Evolutionary conservation across 78 protist genomes (phyloP).

Genomic region (Guillardia theta): DNA sequence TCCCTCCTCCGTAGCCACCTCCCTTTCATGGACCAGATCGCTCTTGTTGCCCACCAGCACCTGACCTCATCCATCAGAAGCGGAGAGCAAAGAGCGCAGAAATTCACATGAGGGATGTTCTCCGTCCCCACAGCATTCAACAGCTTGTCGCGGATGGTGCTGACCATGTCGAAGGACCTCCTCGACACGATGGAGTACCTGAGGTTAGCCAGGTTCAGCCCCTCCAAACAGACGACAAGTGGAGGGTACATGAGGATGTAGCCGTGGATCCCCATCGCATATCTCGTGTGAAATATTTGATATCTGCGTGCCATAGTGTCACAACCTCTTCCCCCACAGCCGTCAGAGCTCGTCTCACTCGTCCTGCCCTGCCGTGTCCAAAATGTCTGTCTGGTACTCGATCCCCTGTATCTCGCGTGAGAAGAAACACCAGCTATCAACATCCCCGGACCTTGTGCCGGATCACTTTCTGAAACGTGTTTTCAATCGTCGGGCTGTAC

Average conservation of each 20-base stretch:
- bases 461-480: slow-evolving; percentile 37
- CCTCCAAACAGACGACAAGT: neutral
- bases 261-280: slow-evolving; percentile 46
- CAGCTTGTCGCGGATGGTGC: slow-evolving; percentile 22
- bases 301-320: neutral
- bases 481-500: slow-evolving; percentile 36
- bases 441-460: neutral
- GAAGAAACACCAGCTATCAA: too few species aligned
- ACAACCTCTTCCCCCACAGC: neutral
- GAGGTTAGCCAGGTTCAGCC: neutral
- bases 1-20: neutral
- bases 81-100: too few species aligned
- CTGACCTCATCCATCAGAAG: too few species aligned
- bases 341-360: too few species aligned
- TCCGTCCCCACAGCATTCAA: slow-evolving; percentile 3
- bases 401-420: too few species aligned
- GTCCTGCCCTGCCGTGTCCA: slow-evolving; percentile 36
- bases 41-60: slow-evolving; percentile 35
- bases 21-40: slow-evolving; percentile 24
- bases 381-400: slow-evolving; percentile 30
- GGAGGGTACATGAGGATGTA: slow-evolving; percentile 30
- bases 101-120: neutral
- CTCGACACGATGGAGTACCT: neutral
- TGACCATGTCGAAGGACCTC: slow-evolving; percentile 34
- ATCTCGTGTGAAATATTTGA: slow-evolving; percentile 26